Evolutionary conservation across 2,329 filamentous ascomycete genomes (phyloP), one percentile per base, ranked within the genome.

Genomic region (Aspergillus unguis): DNA sequence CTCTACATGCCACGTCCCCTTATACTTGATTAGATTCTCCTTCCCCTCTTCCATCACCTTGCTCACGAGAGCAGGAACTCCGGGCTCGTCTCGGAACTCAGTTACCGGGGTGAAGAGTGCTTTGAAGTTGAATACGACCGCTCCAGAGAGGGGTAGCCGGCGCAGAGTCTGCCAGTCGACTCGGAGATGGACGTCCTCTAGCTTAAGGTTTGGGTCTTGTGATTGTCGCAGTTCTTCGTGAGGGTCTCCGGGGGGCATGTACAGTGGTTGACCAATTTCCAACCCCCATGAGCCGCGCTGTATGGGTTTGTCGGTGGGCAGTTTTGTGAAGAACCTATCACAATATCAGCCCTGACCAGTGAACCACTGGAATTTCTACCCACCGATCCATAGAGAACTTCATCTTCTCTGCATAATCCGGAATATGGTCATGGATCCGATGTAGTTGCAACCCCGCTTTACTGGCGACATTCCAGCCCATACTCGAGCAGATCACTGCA

Each of bases 131-230:
- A 95, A 95, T 0, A 90, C 81, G 1, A 95, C 76, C 0, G 81
- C 86, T 0, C 82, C 88, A 0, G 86, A 90, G 0, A 95, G 75
- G 0, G 90, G 90, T 0, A 95, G 73, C 2, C 90, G 82, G 1
- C 90, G 83, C 3, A 95, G 74, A 0, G 90, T 95, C 71, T 95
- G 91, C 88, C 90, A 95, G 68, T 95, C 90, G 1, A 94, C 89
- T 4, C 90, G 82, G 1, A 95, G 75, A 55, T 86, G 75, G 57
- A 88, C 76, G 32, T 88, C 80, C 0, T 81, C 77, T 2, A 84
- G 65, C 0, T 71, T 73, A 5, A 92, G 73, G 23, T 75, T 70
- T 0, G 78, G 72, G 43, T 82, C 75, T 57, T 92, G 87, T 0
- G 72, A 66, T 1, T 77, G 72, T 17, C 87, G 82, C 32, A 83